Base-by-base conservation (phyloP, 441 rosid genomes). In the Metrosideros polymorpha region DNA sequence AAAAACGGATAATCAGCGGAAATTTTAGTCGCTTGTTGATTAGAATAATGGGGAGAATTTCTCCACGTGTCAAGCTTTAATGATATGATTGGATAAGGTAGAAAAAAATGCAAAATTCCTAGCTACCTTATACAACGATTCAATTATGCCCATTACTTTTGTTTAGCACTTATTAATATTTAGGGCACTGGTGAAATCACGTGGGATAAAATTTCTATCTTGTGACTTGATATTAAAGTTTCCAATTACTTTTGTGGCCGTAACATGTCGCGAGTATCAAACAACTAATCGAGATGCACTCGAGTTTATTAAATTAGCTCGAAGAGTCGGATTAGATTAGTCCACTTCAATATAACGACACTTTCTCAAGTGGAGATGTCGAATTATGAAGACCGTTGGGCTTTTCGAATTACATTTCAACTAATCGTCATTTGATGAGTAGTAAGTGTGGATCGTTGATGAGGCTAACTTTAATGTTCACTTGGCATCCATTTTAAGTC, bases 361-460 rank as follows among this genome's bases (percentile, higher is more conserved):
- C 79, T 66, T 35, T 39, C 77, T 18, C 1, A 4, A 32, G 12
- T 63, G 76, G 24, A 32, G 17, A 8, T 19, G 27, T 35, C 77
- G 6, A 66, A 32, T 39, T 35, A 5, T 0, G 2, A 19, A 0
- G 22, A 19, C 1, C 10, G 7, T 9, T 9, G 7, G 1, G 7
- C 77, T 63, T 63, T 66, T 35, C 25, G 10, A 1, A 66, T 66
- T 10, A 22, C 77, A 35, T 35, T 66, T 1, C 27, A 0, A 19
- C 12, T 0, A 24, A 35, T 66, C 4, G 13, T 35, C 3, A 2
- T 27, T 9, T 25, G 29, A 32, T 1, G 2, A 30, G 18, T 42
- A 63, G 0, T 18, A 24, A 0, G 6, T 63, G 6, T 25, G 1
- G 18, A 7, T 17, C 4, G 2, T 6, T 2, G 42, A 32, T 39